Evolutionary conservation across 768 basidiomycete genomes (phyloP), one percentile per base, ranked within the genome.

Genomic region (Boletus pseudo-olivaceus): DNA sequence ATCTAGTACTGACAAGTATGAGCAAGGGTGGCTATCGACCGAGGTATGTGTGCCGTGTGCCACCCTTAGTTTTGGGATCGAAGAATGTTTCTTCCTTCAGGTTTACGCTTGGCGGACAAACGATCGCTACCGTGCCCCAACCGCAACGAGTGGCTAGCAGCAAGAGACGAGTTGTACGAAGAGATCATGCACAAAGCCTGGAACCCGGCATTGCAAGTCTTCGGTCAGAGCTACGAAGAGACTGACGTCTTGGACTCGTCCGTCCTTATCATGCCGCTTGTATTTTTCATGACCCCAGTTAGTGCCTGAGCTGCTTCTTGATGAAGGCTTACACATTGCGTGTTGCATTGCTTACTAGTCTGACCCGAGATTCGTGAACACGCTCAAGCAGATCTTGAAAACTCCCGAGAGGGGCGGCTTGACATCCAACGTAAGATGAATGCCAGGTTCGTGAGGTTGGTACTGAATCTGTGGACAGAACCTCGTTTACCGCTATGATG

Each of bases 141-240:
- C 14, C 82, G 87, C 17, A 67, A 67, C 40, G 77, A 82, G 50
- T 97, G 95, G 95, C 68, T 86, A 17, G 74, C 72, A 1, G 82
- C 86, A 4, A 82, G 95, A 19, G 95, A 98, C 63, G 70, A 76
- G 6, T 72, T 98, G 7, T 99, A 98, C 69, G 96, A 98, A 68
- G 88, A 97, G 58, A 89, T 98, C 60, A 93, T 94, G 88, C 68
- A 80, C 27, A 89, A 87, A 65, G 90, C 91, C 0, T 97, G 89
- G 88, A 90, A 95, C 71, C 69, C 79, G 29, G 78, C 83, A 40
- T 71, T 81, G 55, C 72, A 80, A 62, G 82, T 78, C 68, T 95
- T 93, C 63, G 87, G 84, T 20, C 95, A 99, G 73, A 87, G 87
- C 64, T 99, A 94, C 70, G 96, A 98, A 62, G 89, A 92, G 57